Evolutionary conservation across 176 grass and related monocot genomes (phyloP).

Genomic region (Zea luxurians): DNA sequence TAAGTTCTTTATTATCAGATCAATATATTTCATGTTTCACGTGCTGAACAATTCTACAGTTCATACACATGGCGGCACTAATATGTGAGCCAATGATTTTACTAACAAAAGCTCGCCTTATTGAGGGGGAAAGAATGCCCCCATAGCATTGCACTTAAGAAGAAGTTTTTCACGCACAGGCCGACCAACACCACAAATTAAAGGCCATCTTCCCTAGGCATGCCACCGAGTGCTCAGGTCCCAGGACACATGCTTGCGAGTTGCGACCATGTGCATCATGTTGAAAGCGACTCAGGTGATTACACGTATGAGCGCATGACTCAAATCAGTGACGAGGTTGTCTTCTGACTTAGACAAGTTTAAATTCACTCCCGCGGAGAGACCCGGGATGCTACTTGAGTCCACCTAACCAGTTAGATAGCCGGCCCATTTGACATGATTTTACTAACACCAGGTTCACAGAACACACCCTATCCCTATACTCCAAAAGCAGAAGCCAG

Average conservation of each 20-base stretch:
- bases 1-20: not conserved
- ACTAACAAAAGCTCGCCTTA: not conserved
- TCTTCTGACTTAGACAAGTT: not conserved
- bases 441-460: not conserved
- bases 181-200: not conserved
- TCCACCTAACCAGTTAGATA: not conserved
- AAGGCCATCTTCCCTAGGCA: not conserved
- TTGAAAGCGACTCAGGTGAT: not conserved
- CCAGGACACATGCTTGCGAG: not conserved
- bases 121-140: not conserved
- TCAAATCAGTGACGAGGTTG: not conserved
- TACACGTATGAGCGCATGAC: not conserved
- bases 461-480: not conserved
- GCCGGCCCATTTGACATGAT: not conserved
- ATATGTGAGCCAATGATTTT: not conserved
- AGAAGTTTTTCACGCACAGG: not conserved
- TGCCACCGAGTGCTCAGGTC: not conserved
- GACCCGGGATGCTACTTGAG: not conserved
- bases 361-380: not conserved
- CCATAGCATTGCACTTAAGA: not conserved
- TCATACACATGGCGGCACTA: not conserved
- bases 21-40: not conserved
- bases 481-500: not conserved
- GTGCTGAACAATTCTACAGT: not conserved
- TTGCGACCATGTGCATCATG: not conserved